Evolutionary conservation across 2,329 filamentous ascomycete genomes (phyloP), one percentile per base, ranked within the genome.

Genomic region (Penicillium sclerotigenum): DNA sequence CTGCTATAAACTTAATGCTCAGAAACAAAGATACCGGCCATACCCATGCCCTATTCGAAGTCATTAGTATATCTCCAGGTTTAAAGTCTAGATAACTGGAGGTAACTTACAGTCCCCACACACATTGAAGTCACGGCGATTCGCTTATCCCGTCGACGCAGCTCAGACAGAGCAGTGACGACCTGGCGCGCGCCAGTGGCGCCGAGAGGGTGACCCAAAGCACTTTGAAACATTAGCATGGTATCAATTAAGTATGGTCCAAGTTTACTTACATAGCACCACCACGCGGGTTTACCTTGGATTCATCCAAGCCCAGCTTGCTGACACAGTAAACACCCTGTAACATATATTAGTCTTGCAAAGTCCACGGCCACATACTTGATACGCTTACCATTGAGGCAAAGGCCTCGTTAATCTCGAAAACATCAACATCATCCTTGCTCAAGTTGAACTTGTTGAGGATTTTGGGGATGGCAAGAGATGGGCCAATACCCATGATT

Each of bases 261-360:
- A 13, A 37, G 8, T 16, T 38, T 11, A 60, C 73, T 70, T 70
- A 76, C 74, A 96, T 96, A 37, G 91, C 90, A 62, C 92, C 92
- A 60, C 92, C 92, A 80, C 96, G 94, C 61, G 91, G 91, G 79
- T 97, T 97, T 69, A 97, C 88, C 83, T 96, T 96, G 58, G 87
- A 84, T 61, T 81, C 73, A 58, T 90, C 88, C 33, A 97, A 79
- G 34, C 86, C 87, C 20, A 97, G 82, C 80, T 96, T 87, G 67
- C 90, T 87, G 58, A 90, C 87, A 74, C 90, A 96, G 85, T 89
- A 96, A 63, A 96, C 76, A 77, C 91, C 96, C 83, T 96, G 89
- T 62, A 29, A 24, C 0, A n/a, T 13, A 5, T 11, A 13, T 26
- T 34, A 34, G 28, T 18, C 26, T 29, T 3, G 34, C 14, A 18